Percentiles rank a stretch among this genome's conserved stretches.
Evolutionary conservation across 352 stramenopile genomes (phyloP).

Genomic region (Thraustotheca clavata): DNA sequence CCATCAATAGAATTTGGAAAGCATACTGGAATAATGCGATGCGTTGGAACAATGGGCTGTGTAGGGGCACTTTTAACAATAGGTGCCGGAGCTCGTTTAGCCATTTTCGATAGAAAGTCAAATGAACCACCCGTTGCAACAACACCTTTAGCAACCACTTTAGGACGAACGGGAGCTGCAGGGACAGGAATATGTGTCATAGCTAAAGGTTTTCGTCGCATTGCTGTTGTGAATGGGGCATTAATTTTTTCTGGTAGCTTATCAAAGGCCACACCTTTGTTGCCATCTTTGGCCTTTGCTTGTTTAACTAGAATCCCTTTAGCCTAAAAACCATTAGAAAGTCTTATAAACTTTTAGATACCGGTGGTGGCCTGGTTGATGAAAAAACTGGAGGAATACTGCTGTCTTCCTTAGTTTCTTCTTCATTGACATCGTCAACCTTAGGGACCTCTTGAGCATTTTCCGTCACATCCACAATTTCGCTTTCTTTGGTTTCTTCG

Average conservation of each 20-base stretch:
- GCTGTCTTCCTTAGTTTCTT: background rate
- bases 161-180: conserved; percentile 24
- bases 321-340: background rate
- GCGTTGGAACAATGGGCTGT: too few relatives aligned
- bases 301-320: conserved; percentile 19
- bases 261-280: conserved; percentile 56
- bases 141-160: conserved; percentile 44
- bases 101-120: conserved; percentile 82
- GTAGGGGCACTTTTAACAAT: too few relatives aligned
- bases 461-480: background rate
- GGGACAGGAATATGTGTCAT: conserved; percentile 29
- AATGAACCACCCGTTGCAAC: conserved; percentile 74
- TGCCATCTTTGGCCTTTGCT: conserved; percentile 22
- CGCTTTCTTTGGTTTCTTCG: background rate
- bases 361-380: background rate
- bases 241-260: conserved; percentile 22
- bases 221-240: background rate
- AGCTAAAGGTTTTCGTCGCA: conserved; percentile 22
- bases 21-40: too few relatives aligned
- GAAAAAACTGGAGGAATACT: background rate
- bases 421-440: background rate
- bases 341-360: background rate
- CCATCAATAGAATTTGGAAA: too few relatives aligned
- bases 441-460: too few relatives aligned
- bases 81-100: conserved; percentile 6